Evolutionary conservation across 495 filamentous ascomycete species (phyloP), one percentile per base, ranked within the genome.

Genomic region (Hypoxylon fragiforme): DNA sequence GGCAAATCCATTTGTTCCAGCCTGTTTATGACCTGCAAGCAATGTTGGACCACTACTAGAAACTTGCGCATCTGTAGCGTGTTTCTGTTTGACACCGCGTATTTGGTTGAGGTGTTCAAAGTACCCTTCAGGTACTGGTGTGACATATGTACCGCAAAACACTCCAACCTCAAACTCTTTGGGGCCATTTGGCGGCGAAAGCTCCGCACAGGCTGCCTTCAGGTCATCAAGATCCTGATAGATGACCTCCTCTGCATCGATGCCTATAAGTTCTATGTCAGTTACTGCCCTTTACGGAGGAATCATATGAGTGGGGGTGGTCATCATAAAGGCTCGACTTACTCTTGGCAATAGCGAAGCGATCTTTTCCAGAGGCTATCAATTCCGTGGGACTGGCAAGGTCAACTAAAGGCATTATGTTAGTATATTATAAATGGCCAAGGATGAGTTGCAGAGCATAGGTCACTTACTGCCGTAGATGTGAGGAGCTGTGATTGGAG

Each of bases 131-230:
- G 83, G 78, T 3, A 97, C 89, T 0, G 85, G 85, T 1, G 94
- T 99, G 39, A 90, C 76, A 70, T 97, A 97, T 63, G 82, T 82
- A 16, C 95, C 94, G 57, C 89, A 95, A 78, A 98, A 97, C 12
- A 97, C 91, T 54, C 94, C 92, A n/a, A 95, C 85, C 69, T 97
- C 95, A 54, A 97, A 97, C 21, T 81, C 70, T 24, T 72, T 77
- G 24, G 84, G 72, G 28, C 70, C 66, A 12, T 69, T 69, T 32
- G 81, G 76, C 4, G 80, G 76, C n/a, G 80, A 77, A 2, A 87
- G 81, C 62, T 90, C 86, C 0, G 84, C 81, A 64, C 91, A 96
- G 3, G 91, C 84, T 28, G 81, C 85, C 67, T 89, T 87, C 7
- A 97, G 78, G 60, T 95, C 91, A 9, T 82, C 81, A n/a, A 97